Conservation (phyloP, 768 basidiomycete genomes). For the Termitomyces sp. region DNA sequence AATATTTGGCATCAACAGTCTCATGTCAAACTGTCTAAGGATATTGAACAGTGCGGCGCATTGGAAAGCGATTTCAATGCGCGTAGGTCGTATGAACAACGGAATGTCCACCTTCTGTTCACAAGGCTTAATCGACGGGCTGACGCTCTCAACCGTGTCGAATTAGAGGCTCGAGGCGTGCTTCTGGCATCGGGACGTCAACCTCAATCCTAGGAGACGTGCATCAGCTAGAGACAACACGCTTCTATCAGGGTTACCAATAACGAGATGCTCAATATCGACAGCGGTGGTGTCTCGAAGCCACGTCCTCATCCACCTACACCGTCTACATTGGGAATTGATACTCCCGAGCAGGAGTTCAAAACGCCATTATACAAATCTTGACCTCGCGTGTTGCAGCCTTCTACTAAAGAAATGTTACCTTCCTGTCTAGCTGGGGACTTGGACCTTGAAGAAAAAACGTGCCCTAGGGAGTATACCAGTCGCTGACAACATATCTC, state of each 20-base stretch:
- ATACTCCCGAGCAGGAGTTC: background rate
- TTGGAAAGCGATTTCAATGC: background rate
- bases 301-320: background rate
- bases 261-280: background rate
- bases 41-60: background rate
- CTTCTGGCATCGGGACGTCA: background rate
- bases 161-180: background rate
- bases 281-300: background rate
- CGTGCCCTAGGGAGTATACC: background rate
- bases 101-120: background rate
- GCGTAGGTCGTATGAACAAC: background rate
- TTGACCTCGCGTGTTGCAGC: background rate
- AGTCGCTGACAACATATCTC: background rate
- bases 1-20: background rate
- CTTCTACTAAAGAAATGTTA: background rate
- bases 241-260: background rate
- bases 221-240: background rate
- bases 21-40: background rate
- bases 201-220: background rate
- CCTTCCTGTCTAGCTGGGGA: background rate
- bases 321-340: background rate
- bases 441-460: background rate
- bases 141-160: background rate
- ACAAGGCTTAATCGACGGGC: background rate
- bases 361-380: background rate